phyloP scores from a whole-genome alignment of 495 filamentous ascomycete species.

The Hypomontagnella submonticulosa region DNA sequence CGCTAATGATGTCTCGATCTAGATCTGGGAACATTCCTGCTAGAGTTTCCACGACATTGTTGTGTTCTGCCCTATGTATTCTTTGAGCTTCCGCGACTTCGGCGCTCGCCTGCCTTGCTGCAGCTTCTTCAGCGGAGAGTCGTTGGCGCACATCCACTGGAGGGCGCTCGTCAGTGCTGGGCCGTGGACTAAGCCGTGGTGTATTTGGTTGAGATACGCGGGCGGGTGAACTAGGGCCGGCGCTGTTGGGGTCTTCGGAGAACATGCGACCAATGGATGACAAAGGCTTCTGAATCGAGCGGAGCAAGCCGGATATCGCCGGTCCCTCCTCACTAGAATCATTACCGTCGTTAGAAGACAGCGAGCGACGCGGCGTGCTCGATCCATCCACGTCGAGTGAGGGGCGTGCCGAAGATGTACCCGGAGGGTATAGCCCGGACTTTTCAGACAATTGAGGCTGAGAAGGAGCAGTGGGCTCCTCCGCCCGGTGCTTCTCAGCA shows the following conservation, averaged over 20 bases:
- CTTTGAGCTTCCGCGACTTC: conserved; percentile 89
- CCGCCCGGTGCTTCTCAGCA: conserved; percentile 81
- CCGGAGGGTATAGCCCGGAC: conserved; percentile 59
- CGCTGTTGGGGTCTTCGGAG: conserved; percentile 73
- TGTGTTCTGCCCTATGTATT: conserved; percentile 86
- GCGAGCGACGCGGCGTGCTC: conserved; percentile 52
- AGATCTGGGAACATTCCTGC: conserved; percentile 93
- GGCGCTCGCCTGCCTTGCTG: conserved; percentile 91
- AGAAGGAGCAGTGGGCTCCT: conserved; percentile 51
- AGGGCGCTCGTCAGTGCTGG: conserved; percentile 57
- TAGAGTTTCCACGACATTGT: conserved; percentile 89
- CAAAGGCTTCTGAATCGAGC: conserved; percentile 90
- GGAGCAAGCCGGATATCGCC: conserved; percentile 85
- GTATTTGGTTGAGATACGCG: conserved; percentile 63
- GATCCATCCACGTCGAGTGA: conserved; percentile 60
- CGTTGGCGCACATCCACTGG: conserved; percentile 50
- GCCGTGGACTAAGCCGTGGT: conserved; percentile 52
- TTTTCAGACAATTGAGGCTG: conserved; percentile 69
- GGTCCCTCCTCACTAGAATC: conserved; percentile 72
- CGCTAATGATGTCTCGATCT: conserved; percentile 90
- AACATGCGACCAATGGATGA: conserved; percentile 98
- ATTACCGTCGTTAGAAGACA: conserved; percentile 57
- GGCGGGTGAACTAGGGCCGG: conserved; percentile 61
- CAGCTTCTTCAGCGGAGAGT: conserved; percentile 83
- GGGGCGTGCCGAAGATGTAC: conserved; percentile 48